These are phyloP conservation scores for Ceratocystis cubensis DNA, from an alignment of 2,329 filamentous ascomycete species.

Conservation along the genomic window DNA sequence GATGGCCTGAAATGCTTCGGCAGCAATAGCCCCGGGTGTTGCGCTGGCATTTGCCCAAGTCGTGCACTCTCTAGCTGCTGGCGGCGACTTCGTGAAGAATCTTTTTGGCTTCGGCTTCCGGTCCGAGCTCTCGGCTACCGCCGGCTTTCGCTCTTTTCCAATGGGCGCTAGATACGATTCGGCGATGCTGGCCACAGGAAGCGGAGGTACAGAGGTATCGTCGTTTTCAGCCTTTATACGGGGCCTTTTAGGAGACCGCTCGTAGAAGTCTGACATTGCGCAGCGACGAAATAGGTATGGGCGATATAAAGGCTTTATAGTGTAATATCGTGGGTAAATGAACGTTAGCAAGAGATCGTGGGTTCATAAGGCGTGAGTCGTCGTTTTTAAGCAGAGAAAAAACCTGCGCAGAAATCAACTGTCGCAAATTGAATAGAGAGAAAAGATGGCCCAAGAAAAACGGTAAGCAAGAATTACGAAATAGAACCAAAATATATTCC, in stretches of 20 bases:
- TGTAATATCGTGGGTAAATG: neutral
- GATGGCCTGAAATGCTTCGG: neutral
- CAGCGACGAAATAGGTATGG: neutral
- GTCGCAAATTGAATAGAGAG: neutral
- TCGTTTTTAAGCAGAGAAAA: neutral
- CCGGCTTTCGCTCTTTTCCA: conserved; percentile 1
- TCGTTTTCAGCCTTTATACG: conserved; percentile 5
- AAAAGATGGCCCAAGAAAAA: neutral
- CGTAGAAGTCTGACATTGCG: conserved; percentile 5
- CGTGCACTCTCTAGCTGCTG: neutral
- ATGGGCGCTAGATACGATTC: conserved; percentile 18
- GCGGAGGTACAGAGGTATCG: neutral
- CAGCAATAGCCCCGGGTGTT: too few species aligned
- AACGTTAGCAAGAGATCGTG: neutral
- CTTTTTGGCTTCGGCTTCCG: conserved; percentile 10
- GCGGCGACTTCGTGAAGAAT: conserved; percentile 8
- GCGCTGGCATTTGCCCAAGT: too few species aligned
- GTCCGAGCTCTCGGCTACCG: conserved; percentile 1
- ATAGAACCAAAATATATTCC: neutral
- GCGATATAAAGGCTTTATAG: neutral
- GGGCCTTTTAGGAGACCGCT: conserved; percentile 16
- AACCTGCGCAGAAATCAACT: neutral
- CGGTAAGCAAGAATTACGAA: neutral
- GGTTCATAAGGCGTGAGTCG: conserved; percentile 7
- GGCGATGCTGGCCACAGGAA: neutral